Evolutionary conservation across 2,329 filamentous ascomycete species (phyloP), one percentile per base, ranked within the genome.

Genomic region (Mariannaea sp.): DNA sequence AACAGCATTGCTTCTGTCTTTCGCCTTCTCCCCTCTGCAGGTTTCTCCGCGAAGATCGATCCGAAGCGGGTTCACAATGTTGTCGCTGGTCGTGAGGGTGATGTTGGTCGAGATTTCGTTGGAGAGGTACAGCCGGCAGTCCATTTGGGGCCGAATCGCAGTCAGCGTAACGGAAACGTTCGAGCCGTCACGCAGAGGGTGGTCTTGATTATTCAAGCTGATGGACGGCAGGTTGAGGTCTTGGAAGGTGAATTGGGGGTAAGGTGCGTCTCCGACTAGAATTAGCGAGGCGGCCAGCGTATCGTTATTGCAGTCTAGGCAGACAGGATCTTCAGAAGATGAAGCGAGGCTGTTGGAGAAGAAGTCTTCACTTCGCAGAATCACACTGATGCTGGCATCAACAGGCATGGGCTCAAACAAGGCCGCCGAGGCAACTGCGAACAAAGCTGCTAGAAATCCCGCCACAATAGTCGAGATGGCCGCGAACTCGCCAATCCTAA

Each of bases 241-340:
- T 10, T 69, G 66, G 53, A 68, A 74, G 0, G 74, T 76, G 38
- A 72, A 75, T 0, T 46, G 41, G 0, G 74, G 72, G 17, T 71
- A 75, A 0, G 69, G 64, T 0, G 71, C 55, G 35, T 73, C 71
- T 3, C 62, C 68, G 0, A 65, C 58, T 2, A 76, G 65, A 3
- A 75, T 68, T 3, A 76, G 56, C 0, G 72, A 70, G 1, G 72
- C 66, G 5, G 68, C 55, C 3, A 67, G 54, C 0, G 67, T 70
- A 14, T 71, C 71, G n/a, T 67, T 46, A 13, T 39, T 57, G 14
- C 66, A 67, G 57, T 64, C 9, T 22, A 56, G 59, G 33, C 65
- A 57, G 10, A 65, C 48, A 1, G 60, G 60, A 29, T 65, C 59
- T 7, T 64, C 59, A 1, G 36, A 26, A 5, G 64, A 64, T 5